These are phyloP conservation scores for Tagetes erecta DNA, from an alignment of 129 eudicot genomes.

Conservation along the genomic window DNA sequence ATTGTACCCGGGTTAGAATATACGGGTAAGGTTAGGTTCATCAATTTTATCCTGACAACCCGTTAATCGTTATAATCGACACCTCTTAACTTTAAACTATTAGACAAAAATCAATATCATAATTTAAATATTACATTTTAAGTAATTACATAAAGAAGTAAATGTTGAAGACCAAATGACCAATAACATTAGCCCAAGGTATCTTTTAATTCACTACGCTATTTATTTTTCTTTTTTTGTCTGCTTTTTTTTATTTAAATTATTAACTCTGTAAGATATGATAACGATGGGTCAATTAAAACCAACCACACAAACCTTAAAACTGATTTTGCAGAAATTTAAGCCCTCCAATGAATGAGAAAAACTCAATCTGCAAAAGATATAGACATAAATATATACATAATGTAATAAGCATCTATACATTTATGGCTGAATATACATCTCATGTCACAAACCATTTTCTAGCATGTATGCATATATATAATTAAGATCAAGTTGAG, in stretches of 20 bases:
- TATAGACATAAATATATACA: not conserved
- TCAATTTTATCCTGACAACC: too few relatives aligned
- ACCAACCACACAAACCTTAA: not conserved
- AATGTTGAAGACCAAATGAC: too few relatives aligned
- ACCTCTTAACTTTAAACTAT: too few relatives aligned
- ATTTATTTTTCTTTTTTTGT: not conserved
- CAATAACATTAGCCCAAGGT: not conserved
- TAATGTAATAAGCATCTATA: constrained; percentile 2
- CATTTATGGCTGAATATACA: constrained; percentile 5
- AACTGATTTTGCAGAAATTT: not conserved
- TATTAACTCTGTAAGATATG: not conserved
- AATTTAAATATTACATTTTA: too few relatives aligned
- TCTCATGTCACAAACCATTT: not conserved
- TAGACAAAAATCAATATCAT: too few relatives aligned
- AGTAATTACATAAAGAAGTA: too few relatives aligned
- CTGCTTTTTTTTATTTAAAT: not conserved
- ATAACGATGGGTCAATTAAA: not conserved
- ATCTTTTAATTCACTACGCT: not conserved
- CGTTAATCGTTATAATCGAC: too few relatives aligned
- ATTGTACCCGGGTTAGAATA: too few relatives aligned
- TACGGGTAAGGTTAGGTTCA: too few relatives aligned
- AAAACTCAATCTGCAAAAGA: not conserved
- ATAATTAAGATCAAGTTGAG: constrained; percentile 1
- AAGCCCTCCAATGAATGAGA: not conserved
- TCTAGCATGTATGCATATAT: constrained; percentile 4